Base-by-base conservation (phyloP, 805 yeast species). In the Jamesozyma rosinii region DNA sequence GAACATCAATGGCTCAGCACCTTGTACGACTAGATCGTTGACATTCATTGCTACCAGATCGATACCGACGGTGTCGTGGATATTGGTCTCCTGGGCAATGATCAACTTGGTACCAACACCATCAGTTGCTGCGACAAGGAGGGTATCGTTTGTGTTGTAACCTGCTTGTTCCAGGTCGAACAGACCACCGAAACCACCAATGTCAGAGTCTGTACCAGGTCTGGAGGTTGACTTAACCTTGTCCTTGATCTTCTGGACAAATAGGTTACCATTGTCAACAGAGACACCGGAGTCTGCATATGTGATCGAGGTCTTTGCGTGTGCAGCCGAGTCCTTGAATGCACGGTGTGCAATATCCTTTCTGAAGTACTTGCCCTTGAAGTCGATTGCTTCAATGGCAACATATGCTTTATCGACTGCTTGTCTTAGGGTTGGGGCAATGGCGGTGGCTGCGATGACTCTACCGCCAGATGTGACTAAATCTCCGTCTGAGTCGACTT, bases 21-120 rank as follows among this genome's bases (percentile, higher is more conserved):
- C 99, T 71, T 94, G 98, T 18, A 92, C 99, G 44, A 92, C 87
- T 57, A 92, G 74, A 66, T 92, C 99, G 61, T 92, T 92, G 35
- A 92, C 99, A 61, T 89, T 94, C 99, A 92, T 92, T 47, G 97
- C 99, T 41, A 92, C 99, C 50, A 92, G 75, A 67, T 92, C 99
- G 54, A 92, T 87, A 61, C 99, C 99, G 36, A 92, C 99, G n/a
- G 98, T 90, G 62, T 87, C 79, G 61, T 94, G 97, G 45, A 83
- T 84, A 55, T 81, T 71, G 68, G 89, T 73, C 51, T 77, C 78
- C 69, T 92, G 97, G 1, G 97, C 98, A 61, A 94, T 79, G 72
- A 88, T 80, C 52, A 92, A 77, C 68, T 92, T 92, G 47, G 98
- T 90, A 52, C 99, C 99, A 45, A 92, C 97, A 67, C 99, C 99